phyloP scores from a whole-genome alignment of 2,329 filamentous ascomycete genomes.

The Cytospora chrysosperma region DNA sequence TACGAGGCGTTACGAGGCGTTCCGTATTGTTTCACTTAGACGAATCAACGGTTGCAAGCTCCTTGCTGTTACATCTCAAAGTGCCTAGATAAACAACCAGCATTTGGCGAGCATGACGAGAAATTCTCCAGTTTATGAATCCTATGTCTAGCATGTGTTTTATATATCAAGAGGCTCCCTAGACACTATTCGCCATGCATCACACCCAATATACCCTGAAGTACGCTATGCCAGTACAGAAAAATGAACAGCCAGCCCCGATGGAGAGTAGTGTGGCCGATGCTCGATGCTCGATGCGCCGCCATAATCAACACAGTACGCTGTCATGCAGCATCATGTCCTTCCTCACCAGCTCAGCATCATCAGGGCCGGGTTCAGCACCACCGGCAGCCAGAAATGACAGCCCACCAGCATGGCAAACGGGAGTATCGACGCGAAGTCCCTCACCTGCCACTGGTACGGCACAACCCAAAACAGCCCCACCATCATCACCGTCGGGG shows the following conservation, averaged over 20 bases:
- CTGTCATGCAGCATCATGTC: neutral
- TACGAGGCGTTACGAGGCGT: too few relatives aligned
- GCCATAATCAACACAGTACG: neutral
- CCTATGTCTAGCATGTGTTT: neutral
- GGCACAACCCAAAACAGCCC: slow-evolving; percentile 47
- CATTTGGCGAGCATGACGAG: neutral
- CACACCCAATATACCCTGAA: neutral
- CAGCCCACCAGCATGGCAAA: slow-evolving; percentile 49
- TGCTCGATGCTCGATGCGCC: neutral
- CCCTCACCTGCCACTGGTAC: slow-evolving; percentile 53
- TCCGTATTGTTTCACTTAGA: too few relatives aligned
- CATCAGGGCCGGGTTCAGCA: slow-evolving; percentile 64
- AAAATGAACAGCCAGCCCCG: neutral
- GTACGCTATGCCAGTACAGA: neutral
- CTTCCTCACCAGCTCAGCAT: slow-evolving; percentile 56
- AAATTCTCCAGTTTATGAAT: neutral
- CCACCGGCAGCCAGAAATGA: slow-evolving; percentile 59
- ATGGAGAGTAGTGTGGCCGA: neutral
- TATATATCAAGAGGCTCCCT: neutral
- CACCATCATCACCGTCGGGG: slow-evolving; percentile 50
- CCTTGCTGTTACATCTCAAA: too few relatives aligned
- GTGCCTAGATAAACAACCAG: too few relatives aligned
- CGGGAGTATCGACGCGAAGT: slow-evolving; percentile 61
- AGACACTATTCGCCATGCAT: neutral
- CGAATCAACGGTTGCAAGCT: too few relatives aligned